These are phyloP conservation scores for Ricinus communis DNA, from an alignment of 345 rosid genomes.

Conservation along the genomic window DNA sequence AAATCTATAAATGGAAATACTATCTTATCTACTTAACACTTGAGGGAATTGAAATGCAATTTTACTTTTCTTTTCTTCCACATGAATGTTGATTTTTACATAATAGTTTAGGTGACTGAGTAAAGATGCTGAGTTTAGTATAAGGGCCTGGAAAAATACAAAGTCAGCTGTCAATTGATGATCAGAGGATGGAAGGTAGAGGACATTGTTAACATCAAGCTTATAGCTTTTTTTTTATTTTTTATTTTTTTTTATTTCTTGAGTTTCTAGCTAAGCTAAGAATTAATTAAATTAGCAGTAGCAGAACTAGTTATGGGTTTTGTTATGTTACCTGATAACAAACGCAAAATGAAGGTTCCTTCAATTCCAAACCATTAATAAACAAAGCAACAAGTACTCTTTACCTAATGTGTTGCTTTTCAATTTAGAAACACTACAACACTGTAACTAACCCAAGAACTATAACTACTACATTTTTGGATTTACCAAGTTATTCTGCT, in stretches of 20 bases:
- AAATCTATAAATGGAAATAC: neutral
- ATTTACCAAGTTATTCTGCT: constrained; percentile 29
- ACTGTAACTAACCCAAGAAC: constrained; percentile 15
- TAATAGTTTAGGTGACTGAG: neutral
- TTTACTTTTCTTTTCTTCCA: neutral
- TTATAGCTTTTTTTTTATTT: neutral
- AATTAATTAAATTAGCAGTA: neutral
- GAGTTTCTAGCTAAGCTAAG: neutral
- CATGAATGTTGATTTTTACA: neutral
- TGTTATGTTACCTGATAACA: constrained; percentile 28
- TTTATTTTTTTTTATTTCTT: no score
- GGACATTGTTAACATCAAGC: neutral
- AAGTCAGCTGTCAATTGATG: neutral
- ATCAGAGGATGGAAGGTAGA: neutral
- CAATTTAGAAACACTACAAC: constrained; percentile 23
- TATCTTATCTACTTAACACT: neutral
- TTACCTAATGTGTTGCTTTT: constrained; percentile 54
- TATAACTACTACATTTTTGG: constrained; percentile 17
- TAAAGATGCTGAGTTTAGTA: neutral
- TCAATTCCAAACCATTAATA: constrained; percentile 26
- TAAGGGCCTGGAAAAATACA: neutral
- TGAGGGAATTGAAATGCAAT: neutral
- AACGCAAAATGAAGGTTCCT: constrained; percentile 36
- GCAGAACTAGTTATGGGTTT: constrained; percentile 13
- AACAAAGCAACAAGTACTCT: constrained; percentile 54